Base-by-base conservation (phyloP, 1,284 basidiomycete species). In the Cryptococcus sp. region DNA sequence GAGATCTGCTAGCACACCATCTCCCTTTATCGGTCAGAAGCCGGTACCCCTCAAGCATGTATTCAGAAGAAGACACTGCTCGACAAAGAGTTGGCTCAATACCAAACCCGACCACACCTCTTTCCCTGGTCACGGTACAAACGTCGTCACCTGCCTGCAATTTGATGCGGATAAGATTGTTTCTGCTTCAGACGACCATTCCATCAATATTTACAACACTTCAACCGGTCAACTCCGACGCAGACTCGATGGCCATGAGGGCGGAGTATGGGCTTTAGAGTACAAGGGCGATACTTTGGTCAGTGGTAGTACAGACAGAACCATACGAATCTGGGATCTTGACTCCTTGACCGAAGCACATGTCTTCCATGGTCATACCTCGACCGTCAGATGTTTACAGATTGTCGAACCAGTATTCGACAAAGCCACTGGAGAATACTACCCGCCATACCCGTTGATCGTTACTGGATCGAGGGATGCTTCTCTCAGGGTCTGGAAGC, bases 391-490 rank as follows among this genome's bases (percentile, higher is more conserved):
- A 49, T 78, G 76, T 60, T 63, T 76, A 31, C 73, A 76, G 59
- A 75, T 78, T 45, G 72, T 80, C 58, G 77, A 79, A 56, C 78
- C 78, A 4, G 78, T 79, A 35, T 67, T 72, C 37, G 70, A 76
- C 44, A 65, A 71, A 35, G 70, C 68, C 14, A 71, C 70, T n/a
- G 77, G 78, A 23, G 68, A 78, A 54, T 81, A 70, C 64, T 71
- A 79, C 52, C 80, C 79, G 8, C 73, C 78, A 2, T 79, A 73
- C 60, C 80, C 93, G 11, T 78, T 95, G 66, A 90, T 97, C 59
- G 92, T 96, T 11, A 96, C 93, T 1, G 93, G 93, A 8, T 94
- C 90, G 71, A 80, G 93, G 62, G 93, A 97, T 72, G 87, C 90
- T 67, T 88, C 90, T 0, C 78, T 97, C 34, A 80, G 93, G 45